These are phyloP conservation scores for Trichosporon inkin DNA, from an alignment of 1,284 basidiomycete species.

Conservation along the genomic window DNA sequence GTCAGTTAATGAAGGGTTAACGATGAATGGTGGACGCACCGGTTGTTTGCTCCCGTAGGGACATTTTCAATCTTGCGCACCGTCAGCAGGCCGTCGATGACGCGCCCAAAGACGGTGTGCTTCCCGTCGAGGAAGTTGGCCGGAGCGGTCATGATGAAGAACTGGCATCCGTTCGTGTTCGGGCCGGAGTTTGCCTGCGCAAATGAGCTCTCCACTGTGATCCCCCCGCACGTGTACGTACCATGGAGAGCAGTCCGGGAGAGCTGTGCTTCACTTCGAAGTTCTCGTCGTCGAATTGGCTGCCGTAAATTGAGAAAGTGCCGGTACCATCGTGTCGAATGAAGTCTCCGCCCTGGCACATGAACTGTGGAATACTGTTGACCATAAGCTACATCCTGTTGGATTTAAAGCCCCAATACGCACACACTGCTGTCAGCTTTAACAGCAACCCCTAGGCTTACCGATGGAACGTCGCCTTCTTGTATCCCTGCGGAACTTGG, in stretches of 20 bases:
- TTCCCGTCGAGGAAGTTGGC: slow-evolving; percentile 93
- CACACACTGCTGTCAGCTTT: slow-evolving; percentile 20
- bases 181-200: slow-evolving; percentile 82
- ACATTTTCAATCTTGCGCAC: slow-evolving; percentile 93
- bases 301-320: slow-evolving; percentile 88
- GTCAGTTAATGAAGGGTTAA: slow-evolving; percentile 11
- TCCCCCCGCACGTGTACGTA: slow-evolving; percentile 34
- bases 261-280: slow-evolving; percentile 84
- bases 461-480: slow-evolving; percentile 86
- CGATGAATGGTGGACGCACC: slow-evolving; percentile 19
- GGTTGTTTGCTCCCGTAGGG: slow-evolving; percentile 63
- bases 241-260: slow-evolving; percentile 82
- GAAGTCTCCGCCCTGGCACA: slow-evolving; percentile 63
- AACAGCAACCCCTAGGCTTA: slow-evolving; percentile 44
- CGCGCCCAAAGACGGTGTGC: slow-evolving; percentile 88
- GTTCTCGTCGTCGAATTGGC: slow-evolving; percentile 93
- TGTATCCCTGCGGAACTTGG: slow-evolving; percentile 81
- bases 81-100: slow-evolving; percentile 82
- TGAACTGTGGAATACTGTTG: slow-evolving; percentile 52
- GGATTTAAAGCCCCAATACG: not conserved
- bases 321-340: slow-evolving; percentile 89
- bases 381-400: not conserved
- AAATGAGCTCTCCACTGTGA: not conserved
- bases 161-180: slow-evolving; percentile 89
- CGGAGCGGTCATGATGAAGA: slow-evolving; percentile 93